Evolutionary conservation across 768 basidiomycete species (phyloP), one percentile per base, ranked within the genome.

Genomic region (Dictyophora rubrovolvata): DNA sequence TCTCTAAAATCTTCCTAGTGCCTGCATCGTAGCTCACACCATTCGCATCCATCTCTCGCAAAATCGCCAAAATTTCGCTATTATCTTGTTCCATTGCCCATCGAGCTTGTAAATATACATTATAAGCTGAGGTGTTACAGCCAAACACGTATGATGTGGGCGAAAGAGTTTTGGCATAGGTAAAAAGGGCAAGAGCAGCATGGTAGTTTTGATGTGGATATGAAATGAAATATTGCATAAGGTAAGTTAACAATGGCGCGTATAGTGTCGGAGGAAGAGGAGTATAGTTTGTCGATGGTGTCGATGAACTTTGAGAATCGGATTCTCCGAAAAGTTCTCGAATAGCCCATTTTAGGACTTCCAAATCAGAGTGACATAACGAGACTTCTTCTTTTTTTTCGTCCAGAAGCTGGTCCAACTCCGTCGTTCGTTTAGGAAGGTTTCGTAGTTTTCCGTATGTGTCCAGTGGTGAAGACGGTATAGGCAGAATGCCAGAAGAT

Each of bases 71-170:
- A 0, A 93, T 84, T 72, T 95, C 91, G 20, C 16, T 11, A 17
- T 4, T 51, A 36, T 23, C 28, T n/a, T 81, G 80, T 74, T 94
- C 90, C 57, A 78, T 82, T 8, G 74, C 71, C 94, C 94, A 97
- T 18, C 82, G 82, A n/a, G 88, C 91, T 65, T 81, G 76, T 23
- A 97, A 80, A 18, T 93, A 77, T 68, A 95, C 91, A 69, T 93
- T 92, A 71, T 95, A 96, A 0, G 86, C 87, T 10, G 78, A 78
- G 0, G 93, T 88, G 10, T 89, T 87, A 70, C 94, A 97, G 1
- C 93, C 94, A 65, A 86, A 85, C 33, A 94, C 86, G 69, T 90
- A 97, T 5, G 87, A 91, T 4, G 84, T 77, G 53, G 86, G 80
- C 1, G 88, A 90, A 3, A 84, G 79, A 46, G 79, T 78, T 46